Percentiles rank a stretch among this genome's conserved stretches.
Evolutionary conservation across 495 filamentous ascomycete genomes (phyloP).

Genomic region (Platismatia glauca): DNA sequence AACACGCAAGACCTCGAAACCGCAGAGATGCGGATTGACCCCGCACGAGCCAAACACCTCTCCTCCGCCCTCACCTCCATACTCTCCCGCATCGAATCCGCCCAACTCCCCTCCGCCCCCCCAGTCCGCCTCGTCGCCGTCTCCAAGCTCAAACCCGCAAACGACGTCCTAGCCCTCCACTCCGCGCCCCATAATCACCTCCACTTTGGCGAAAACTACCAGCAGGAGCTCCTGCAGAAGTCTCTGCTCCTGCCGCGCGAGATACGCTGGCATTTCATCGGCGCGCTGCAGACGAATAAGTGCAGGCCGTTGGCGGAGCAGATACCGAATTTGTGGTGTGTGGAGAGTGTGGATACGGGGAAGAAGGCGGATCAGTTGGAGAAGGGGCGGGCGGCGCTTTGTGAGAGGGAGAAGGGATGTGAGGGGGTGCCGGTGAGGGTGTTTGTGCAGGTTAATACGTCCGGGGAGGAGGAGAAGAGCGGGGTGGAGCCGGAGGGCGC

Average conservation of each 20-base stretch:
- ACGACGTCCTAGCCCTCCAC: constrained; percentile 80
- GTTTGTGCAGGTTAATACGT: constrained; percentile 92
- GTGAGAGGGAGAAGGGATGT: constrained; percentile 20
- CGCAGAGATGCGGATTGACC: constrained; percentile 18
- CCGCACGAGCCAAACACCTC: constrained; percentile 16
- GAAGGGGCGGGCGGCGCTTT: constrained; percentile 56
- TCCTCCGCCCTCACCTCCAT: constrained; percentile 14
- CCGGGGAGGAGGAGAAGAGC: constrained; percentile 75
- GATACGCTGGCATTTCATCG: constrained; percentile 97
- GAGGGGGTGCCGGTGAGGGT: constrained; percentile 46
- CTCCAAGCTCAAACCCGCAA: constrained; percentile 85
- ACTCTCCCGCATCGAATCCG: constrained; percentile 14
- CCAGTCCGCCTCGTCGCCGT: constrained; percentile 75
- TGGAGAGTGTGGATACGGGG: constrained; percentile 75
- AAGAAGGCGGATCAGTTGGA: constrained; percentile 82
- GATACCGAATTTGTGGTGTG: constrained; percentile 85
- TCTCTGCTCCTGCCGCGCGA: constrained; percentile 64
- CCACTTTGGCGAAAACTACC: constrained; percentile 97
- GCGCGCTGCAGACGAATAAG: constrained; percentile 83
- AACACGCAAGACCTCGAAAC: not conserved
- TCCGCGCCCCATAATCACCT: constrained; percentile 45
- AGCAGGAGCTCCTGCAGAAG: constrained; percentile 85
- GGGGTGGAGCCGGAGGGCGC: constrained; percentile 62
- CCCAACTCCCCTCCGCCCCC: not conserved
- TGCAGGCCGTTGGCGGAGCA: constrained; percentile 75